Evolutionary conservation across 805 yeast species (phyloP).

Genomic region (Candida xyloterini): DNA sequence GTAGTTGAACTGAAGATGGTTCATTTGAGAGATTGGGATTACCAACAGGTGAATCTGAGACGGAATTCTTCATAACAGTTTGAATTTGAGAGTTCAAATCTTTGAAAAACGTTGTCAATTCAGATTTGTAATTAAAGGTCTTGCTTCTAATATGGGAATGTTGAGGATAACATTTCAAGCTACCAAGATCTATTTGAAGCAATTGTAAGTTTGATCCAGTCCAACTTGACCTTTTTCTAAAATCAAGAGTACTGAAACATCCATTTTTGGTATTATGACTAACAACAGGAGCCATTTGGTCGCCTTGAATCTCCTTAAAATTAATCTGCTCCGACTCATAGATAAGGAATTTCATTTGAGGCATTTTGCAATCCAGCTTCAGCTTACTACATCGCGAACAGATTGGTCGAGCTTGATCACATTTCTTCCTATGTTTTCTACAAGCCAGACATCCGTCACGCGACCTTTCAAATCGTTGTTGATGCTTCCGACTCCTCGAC

Average conservation of each 20-base stretch:
- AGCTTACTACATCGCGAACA: conserved; percentile 10
- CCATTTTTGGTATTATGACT: not conserved
- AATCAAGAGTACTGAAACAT: not conserved
- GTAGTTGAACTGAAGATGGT: not conserved
- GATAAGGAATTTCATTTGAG: conserved; percentile 7
- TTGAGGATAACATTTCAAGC: conserved; percentile 5
- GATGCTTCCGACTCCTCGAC: conserved; percentile 4
- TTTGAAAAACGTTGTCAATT: not conserved
- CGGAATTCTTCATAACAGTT: not conserved
- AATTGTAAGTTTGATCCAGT: not conserved
- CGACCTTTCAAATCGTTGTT: conserved; percentile 9
- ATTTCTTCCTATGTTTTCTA: conserved; percentile 11
- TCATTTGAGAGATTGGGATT: not conserved
- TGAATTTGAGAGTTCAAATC: not conserved
- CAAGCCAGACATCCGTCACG: conserved; percentile 14
- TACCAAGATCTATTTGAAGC: not conserved
- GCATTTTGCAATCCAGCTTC: conserved; percentile 7
- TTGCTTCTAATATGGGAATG: not conserved
- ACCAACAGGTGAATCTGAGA: not conserved
- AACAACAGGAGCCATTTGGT: not conserved
- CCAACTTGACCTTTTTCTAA: not conserved
- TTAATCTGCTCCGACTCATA: not conserved
- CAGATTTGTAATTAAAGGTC: not conserved
- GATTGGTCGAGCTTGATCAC: conserved; percentile 12
- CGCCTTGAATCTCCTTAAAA: not conserved